Conservation (phyloP, 768 basidiomycete species). For the Austroboletus festivus region DNA sequence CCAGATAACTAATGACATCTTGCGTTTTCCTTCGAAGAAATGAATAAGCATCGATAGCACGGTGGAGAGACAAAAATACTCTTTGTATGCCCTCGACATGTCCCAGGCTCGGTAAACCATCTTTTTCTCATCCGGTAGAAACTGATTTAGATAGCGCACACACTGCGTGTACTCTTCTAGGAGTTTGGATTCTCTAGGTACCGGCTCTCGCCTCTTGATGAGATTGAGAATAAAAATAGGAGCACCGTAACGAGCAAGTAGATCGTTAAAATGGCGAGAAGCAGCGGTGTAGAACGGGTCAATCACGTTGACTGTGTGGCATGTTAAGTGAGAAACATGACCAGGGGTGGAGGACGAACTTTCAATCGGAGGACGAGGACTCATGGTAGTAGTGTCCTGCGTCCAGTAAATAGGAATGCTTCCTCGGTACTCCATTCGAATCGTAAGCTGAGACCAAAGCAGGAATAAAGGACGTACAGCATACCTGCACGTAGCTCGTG, state of each 20-base stretch:
- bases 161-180: constrained; percentile 91
- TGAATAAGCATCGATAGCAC: constrained; percentile 2
- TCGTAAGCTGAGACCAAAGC: background rate
- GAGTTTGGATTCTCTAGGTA: constrained; percentile 85
- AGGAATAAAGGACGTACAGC: background rate
- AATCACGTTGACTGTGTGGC: constrained; percentile 71
- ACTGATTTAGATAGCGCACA: constrained; percentile 91
- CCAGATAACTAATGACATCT: constrained; percentile 92
- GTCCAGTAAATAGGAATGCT: constrained; percentile 97
- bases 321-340: constrained; percentile 3
- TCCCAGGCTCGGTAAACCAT: constrained; percentile 96
- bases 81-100: constrained; percentile 92
- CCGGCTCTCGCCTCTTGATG: constrained; percentile 80
- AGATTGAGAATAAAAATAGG: constrained; percentile 91
- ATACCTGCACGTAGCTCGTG: constrained; percentile 91
- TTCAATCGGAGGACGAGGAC: constrained; percentile 92
- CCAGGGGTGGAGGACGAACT: constrained; percentile 48
- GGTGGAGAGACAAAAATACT: constrained; percentile 53
- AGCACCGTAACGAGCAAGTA: constrained; percentile 85
- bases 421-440: constrained; percentile 69
- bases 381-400: constrained; percentile 88
- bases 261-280: constrained; percentile 87
- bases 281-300: constrained; percentile 96
- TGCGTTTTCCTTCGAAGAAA: constrained; percentile 70
- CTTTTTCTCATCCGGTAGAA: constrained; percentile 78